phyloP scores from a whole-genome alignment of 352 stramenopile species.

The Phytophthora nicotianae region DNA sequence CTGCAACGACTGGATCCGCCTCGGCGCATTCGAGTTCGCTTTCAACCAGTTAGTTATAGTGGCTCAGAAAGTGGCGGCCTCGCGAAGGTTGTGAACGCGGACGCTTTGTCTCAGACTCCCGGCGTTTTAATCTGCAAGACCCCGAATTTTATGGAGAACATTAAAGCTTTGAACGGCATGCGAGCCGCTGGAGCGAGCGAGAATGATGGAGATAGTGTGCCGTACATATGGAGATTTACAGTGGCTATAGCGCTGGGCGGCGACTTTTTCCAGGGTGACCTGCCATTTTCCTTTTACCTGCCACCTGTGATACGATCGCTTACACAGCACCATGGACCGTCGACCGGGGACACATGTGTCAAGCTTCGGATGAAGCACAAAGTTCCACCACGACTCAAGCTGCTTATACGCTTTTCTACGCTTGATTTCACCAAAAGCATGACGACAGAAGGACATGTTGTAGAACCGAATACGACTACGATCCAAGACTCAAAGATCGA shows the following conservation, averaged over 20 bases:
- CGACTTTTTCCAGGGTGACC: constrained; percentile 49
- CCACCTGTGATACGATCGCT: constrained; percentile 65
- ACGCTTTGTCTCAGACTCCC: constrained; percentile 13
- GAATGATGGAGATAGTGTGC: constrained; percentile 4
- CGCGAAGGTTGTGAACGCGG: constrained; percentile 18
- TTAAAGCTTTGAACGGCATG: constrained; percentile 39
- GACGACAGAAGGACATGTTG: constrained; percentile 17
- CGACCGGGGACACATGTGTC: constrained; percentile 59
- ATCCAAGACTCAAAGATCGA: neutral
- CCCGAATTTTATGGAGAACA: constrained; percentile 62
- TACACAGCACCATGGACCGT: constrained; percentile 70
- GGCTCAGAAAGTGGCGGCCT: constrained; percentile 5
- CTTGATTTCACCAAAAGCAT: constrained; percentile 31
- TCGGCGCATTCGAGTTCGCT: constrained; percentile 50
- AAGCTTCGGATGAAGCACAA: constrained; percentile 77
- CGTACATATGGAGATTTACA: constrained; percentile 39
- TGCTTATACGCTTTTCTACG: constrained; percentile 63
- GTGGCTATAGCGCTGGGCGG: constrained; percentile 49
- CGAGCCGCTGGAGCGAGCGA: constrained; percentile 4
- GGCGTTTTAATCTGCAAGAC: constrained; percentile 46
- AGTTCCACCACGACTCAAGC: constrained; percentile 46
- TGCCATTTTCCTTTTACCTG: constrained; percentile 62
- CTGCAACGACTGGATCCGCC: constrained; percentile 56
- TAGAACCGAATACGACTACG: neutral
- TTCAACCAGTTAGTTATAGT: constrained; percentile 45